phyloP scores from a whole-genome alignment of 768 basidiomycete species.

The Cystofilobasidium macerans region DNA sequence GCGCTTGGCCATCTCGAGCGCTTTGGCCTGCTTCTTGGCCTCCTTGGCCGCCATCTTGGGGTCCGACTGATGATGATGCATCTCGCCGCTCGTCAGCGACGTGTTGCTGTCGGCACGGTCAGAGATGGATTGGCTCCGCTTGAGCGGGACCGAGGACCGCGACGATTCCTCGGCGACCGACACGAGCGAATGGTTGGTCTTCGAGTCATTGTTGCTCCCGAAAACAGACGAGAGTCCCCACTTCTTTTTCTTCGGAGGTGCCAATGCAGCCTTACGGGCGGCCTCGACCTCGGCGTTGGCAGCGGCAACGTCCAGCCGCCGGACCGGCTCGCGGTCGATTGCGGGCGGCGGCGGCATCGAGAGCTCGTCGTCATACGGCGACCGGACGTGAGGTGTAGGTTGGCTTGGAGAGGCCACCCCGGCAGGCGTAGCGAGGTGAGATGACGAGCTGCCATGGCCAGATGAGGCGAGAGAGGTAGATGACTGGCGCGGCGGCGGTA shows the following conservation, averaged over 20 bases:
- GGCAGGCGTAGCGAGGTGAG: constrained; percentile 8
- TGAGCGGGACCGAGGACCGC: constrained; percentile 28
- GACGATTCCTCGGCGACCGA: constrained; percentile 32
- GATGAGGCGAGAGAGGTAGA: constrained; percentile 23
- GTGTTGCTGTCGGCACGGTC: constrained; percentile 32
- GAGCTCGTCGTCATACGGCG: constrained; percentile 23
- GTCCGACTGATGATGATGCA: constrained; percentile 46
- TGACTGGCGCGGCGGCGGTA: neutral
- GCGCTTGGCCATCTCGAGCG: constrained; percentile 75
- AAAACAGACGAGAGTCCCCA: constrained; percentile 40
- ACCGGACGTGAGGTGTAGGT: constrained; percentile 11
- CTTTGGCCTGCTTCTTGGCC: constrained; percentile 60
- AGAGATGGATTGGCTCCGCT: constrained; percentile 36
- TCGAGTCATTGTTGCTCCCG: constrained; percentile 34
- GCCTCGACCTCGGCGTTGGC: constrained; percentile 25
- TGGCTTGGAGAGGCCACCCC: neutral
- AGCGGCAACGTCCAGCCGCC: constrained; percentile 27
- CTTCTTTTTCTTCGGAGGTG: constrained; percentile 33
- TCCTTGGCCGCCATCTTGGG: constrained; percentile 71
- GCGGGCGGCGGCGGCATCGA: constrained; percentile 17
- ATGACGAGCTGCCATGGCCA: constrained; percentile 9
- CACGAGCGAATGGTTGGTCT: constrained; percentile 23
- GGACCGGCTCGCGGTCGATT: constrained; percentile 12
- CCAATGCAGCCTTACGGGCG: constrained; percentile 1
- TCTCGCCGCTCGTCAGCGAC: constrained; percentile 28